Evolutionary conservation across 2,329 filamentous ascomycete species (phyloP), one percentile per base, ranked within the genome.

Genomic region (Sodiomyces alkalinus): DNA sequence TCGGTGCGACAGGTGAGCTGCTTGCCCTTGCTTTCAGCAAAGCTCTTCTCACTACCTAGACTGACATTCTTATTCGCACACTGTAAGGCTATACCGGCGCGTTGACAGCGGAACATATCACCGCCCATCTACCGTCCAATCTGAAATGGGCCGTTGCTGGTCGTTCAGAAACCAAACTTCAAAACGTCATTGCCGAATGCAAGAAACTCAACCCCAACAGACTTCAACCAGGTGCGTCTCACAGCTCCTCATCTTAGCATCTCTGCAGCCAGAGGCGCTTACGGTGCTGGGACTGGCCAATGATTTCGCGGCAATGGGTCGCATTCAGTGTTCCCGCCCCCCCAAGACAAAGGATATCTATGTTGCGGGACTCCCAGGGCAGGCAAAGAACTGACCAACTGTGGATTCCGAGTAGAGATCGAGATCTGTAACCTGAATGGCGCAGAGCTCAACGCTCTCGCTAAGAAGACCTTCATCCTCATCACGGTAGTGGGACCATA

Each of bases 81-180:
- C n/a, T n/a, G n/a, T n/a, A n/a, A 47, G 86, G 86, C 17, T 93
- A 92, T 53, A 94, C 86, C 0, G 86, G 86, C 21, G 75, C 71
- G 39, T 63, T 80, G 40, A 74, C 74, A 3, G 75, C 76, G 17
- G 75, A 92, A 48, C 73, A 90, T 51, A 77, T 93, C 43, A 64
- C 73, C 29, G 64, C 63, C 10, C 56, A 69, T 38, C 60, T 83
- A 1, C 79, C 85, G 0, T 81, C 78, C 12, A 69, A 82, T 47
- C 51, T 92, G 36, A 83, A 73, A 58, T 94, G 86, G 86, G 86
- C 82, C 10, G 61, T 94, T 31, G 81, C 83, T 25, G 86, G 86
- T 17, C 78, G 86, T 16, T 86, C 80, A n/a, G 58, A 64, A 27
- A 57, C 62, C 27, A 93, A 93, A 51, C 64, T 96, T 4, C 66